Conservation (phyloP, 768 basidiomycete species). For the Russula sp. region DNA sequence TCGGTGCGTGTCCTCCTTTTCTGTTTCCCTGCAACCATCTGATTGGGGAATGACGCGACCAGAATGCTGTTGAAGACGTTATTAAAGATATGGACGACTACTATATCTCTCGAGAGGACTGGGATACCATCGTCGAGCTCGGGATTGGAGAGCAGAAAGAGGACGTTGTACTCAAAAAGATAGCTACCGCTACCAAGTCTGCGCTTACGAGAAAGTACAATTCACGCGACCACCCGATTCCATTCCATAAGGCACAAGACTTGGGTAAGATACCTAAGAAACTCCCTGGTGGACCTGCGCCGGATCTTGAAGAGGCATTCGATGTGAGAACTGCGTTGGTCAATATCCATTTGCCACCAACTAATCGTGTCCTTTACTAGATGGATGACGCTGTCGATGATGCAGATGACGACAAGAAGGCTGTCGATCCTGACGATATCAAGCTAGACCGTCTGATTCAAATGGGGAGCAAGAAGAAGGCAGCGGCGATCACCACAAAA, state of each 20-base stretch:
- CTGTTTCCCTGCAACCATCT: not conserved
- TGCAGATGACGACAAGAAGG: constrained; percentile 31
- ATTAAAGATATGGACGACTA: constrained; percentile 93
- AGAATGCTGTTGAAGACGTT: constrained; percentile 79
- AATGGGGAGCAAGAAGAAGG: constrained; percentile 22
- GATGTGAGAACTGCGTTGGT: constrained; percentile 50
- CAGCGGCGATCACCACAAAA: constrained; percentile 4
- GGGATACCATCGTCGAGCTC: constrained; percentile 93
- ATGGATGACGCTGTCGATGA: constrained; percentile 31
- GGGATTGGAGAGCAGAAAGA: constrained; percentile 81
- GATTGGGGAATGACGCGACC: constrained; percentile 16
- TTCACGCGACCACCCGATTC: constrained; percentile 82
- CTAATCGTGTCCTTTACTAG: constrained; percentile 17
- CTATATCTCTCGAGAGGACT: constrained; percentile 89
- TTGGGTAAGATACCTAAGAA: constrained; percentile 80
- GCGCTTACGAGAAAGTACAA: constrained; percentile 93
- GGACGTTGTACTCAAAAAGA: constrained; percentile 76
- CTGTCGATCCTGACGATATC: constrained; percentile 31
- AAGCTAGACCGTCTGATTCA: constrained; percentile 38
- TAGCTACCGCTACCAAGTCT: constrained; percentile 75
- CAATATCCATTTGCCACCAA: not conserved
- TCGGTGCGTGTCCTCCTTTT: constrained; percentile 50
- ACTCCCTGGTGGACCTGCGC: constrained; percentile 65
- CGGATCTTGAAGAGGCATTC: constrained; percentile 90
- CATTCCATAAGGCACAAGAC: constrained; percentile 88